These are phyloP conservation scores for Aureobasidium mangrovei DNA, from an alignment of 2,329 filamentous ascomycete genomes.

Conservation along the genomic window DNA sequence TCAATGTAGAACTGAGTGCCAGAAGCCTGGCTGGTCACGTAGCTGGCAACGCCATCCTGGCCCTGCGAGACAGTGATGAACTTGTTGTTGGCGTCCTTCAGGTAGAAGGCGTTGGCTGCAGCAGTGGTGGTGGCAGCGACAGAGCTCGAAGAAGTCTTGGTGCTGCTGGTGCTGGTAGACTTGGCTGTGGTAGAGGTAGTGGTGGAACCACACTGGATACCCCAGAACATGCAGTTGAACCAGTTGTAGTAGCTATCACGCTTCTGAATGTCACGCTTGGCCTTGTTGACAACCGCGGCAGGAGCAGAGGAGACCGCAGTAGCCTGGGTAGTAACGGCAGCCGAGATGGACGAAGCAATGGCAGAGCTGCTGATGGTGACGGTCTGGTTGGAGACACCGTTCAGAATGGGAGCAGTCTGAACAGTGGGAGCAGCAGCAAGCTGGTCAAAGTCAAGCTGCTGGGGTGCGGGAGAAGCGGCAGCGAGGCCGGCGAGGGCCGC, in stretches of 20 bases:
- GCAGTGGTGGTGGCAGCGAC: neutral
- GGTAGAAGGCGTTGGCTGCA: neutral
- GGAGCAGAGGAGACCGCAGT: conserved; percentile 17
- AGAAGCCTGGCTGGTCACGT: neutral
- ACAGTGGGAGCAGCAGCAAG: conserved; percentile 19
- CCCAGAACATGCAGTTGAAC: neutral
- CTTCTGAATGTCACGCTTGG: conserved; percentile 16
- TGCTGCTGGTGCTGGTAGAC: conserved; percentile 12
- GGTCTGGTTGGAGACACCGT: conserved; percentile 17
- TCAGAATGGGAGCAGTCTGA: conserved; percentile 17
- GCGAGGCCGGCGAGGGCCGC: conserved; percentile 19
- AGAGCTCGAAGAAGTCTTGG: neutral
- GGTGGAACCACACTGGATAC: conserved; percentile 5
- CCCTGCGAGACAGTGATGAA: neutral
- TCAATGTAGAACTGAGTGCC: neutral
- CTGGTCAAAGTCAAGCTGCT: conserved; percentile 20
- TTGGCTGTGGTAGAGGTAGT: conserved; percentile 9
- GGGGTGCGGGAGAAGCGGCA: conserved; percentile 18
- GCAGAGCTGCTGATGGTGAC: conserved; percentile 17
- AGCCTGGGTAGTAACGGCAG: conserved; percentile 16
- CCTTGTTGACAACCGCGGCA: conserved; percentile 12
- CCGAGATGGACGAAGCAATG: conserved; percentile 16
- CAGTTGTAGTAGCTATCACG: neutral
- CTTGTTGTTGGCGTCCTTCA: conserved; percentile 3
- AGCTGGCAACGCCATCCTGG: neutral